Conservation (phyloP, 1,284 basidiomycete genomes). For the Cutaneotrichosporon arboriforme region DNA sequence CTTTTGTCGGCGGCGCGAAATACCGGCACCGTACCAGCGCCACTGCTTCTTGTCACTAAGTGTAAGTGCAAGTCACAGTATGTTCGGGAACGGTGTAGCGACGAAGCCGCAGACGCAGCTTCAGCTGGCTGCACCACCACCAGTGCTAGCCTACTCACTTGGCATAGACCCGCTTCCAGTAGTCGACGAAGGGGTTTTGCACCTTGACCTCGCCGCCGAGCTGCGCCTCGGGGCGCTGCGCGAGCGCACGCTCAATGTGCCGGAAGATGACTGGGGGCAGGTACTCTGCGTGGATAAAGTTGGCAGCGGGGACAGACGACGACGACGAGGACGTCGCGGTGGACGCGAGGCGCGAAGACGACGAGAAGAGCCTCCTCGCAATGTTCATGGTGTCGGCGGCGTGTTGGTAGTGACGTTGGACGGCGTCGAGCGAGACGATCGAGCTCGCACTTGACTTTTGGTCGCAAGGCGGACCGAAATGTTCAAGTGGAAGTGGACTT, state of each 20-base stretch:
- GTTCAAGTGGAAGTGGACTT: too few relatives aligned
- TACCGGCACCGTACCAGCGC: background rate
- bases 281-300: slow-evolving; percentile 10
- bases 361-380: slow-evolving; percentile 17
- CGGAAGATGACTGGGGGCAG: slow-evolving; percentile 24
- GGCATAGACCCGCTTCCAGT: background rate
- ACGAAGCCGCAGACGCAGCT: too few relatives aligned
- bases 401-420: background rate
- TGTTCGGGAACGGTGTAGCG: too few relatives aligned
- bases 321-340: background rate
- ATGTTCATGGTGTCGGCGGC: slow-evolving; percentile 8
- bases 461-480: too few relatives aligned
- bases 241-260: slow-evolving; percentile 15
- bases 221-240: background rate
- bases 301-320: slow-evolving; percentile 3
- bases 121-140: too few relatives aligned
- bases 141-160: too few relatives aligned
- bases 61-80: too few relatives aligned
- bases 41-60: too few relatives aligned
- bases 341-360: slow-evolving; percentile 6
- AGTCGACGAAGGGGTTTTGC: slow-evolving; percentile 37
- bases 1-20: slow-evolving; percentile 34
- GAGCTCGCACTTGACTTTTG: too few relatives aligned
- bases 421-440: too few relatives aligned
- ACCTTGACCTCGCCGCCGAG: slow-evolving; percentile 9